Evolutionary conservation across 495 filamentous ascomycete species (phyloP).

Genomic region (Penicillium argentinense): DNA sequence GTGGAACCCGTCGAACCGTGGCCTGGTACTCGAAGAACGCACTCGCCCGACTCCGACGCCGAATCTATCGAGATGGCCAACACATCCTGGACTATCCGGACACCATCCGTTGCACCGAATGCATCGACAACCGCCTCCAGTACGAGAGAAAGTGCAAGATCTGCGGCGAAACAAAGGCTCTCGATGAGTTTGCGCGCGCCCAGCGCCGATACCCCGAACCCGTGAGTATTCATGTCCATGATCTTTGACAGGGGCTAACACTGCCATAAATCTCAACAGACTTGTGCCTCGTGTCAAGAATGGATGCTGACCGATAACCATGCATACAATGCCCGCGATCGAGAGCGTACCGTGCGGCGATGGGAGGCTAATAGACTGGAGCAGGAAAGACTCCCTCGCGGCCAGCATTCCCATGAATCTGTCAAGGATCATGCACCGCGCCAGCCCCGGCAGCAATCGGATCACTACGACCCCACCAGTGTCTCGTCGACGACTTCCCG

Average conservation of each 20-base stretch:
- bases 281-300: neutral
- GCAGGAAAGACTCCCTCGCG: too few species aligned
- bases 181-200: slow-evolving; percentile 56
- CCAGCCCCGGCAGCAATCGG: too few species aligned
- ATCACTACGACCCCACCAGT: too few species aligned
- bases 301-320: neutral
- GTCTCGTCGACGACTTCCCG: too few species aligned
- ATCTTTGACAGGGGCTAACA: neutral
- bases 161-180: slow-evolving; percentile 47
- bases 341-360: too few species aligned
- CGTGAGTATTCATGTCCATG: neutral
- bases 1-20: neutral
- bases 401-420: too few species aligned
- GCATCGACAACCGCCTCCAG: slow-evolving; percentile 21
- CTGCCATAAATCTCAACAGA: neutral
- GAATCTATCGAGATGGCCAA: neutral
- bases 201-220: slow-evolving; percentile 48
- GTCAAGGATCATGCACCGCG: too few species aligned
- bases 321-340: neutral
- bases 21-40: neutral
- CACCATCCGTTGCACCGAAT: slow-evolving; percentile 8
- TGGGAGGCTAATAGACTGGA: neutral
- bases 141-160: slow-evolving; percentile 39
- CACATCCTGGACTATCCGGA: neutral
- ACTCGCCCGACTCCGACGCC: neutral